Evolutionary conservation across 2,329 filamentous ascomycete genomes (phyloP).

Genomic region (Colletotrichum spaethianum): DNA sequence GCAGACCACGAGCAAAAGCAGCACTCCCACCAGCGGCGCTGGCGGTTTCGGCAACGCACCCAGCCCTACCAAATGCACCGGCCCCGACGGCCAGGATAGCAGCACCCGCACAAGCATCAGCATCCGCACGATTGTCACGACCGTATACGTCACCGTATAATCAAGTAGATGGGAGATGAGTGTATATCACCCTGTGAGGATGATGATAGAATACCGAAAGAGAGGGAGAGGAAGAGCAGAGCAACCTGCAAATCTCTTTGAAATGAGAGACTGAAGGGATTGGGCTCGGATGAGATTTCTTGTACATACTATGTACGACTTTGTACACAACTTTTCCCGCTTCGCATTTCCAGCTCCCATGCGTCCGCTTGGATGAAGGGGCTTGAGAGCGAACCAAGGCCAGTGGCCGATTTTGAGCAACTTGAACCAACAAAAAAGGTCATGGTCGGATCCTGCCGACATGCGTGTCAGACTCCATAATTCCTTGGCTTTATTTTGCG

Average conservation of each 20-base stretch:
- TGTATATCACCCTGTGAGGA: not conserved
- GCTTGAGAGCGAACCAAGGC: not conserved
- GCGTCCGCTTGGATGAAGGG: not conserved
- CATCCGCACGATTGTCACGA: constrained; percentile 18
- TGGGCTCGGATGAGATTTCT: constrained; percentile 20
- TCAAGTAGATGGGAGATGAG: not conserved
- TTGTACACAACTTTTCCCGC: constrained; percentile 24
- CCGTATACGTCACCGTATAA: constrained; percentile 26
- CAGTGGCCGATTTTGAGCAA: constrained; percentile 25
- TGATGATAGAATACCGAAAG: not conserved
- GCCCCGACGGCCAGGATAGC: constrained; percentile 1
- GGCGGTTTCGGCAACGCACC: not conserved
- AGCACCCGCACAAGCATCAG: constrained; percentile 12
- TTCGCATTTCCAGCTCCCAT: not conserved
- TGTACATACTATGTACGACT: constrained; percentile 39
- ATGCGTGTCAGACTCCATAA: not conserved
- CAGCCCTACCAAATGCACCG: constrained; percentile 5
- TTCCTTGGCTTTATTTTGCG: constrained; percentile 31
- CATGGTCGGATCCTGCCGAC: constrained; percentile 6
- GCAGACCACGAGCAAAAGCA: constrained; percentile 21
- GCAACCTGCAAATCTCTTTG: not conserved
- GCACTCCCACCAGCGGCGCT: constrained; percentile 4
- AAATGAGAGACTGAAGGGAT: not conserved
- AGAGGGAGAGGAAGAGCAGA: not conserved
- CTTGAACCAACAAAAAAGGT: not conserved